Evolutionary conservation across 169 alveolate genomes (phyloP), one percentile per base, ranked within the genome.

Genomic region (Blepharisma undulans): DNA sequence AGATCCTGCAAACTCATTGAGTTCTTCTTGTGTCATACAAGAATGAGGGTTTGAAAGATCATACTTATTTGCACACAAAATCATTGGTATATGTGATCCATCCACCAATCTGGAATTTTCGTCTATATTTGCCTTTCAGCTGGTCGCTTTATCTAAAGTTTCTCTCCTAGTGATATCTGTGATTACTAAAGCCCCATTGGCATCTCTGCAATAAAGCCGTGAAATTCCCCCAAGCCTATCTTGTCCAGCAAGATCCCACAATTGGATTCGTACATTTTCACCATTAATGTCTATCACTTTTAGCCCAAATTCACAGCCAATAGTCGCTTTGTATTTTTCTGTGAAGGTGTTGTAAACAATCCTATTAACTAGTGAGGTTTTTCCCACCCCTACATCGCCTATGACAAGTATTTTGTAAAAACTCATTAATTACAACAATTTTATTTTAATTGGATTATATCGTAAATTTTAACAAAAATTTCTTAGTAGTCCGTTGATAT

Each of bases 241-340:
- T 84, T 95, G 94, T 1, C 97, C 97, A 4, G 95, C 97, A 32
- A 95, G 78, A 78, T 95, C 97, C 97, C 97, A 95, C 27, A 95
- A 71, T 76, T 95, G 93, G 76, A 95, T 87, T 74, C 96, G 76
- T 29, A 93, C 90, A 59, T 66, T 86, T 72, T 87, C 88, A 29
- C 92, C 97, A 32, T 92, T 93, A 48, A 92, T 76, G 91, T 95
- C 90, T n/a, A 87, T 90, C n/a, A 95, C 87, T 78, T 95, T 95
- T 71, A 93, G 66, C n/a, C 96, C 89, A 81, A 93, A 95, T 74
- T 95, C 97, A 18, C 96, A 95, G 6, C 95, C 96, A 1, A 95
- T 92, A 34, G 97, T 95, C 21, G 97, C 95, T 86, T 94, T 95
- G 82, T 91, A 92, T 21, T 72, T 85, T 29, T 93, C 84, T 12